Base-by-base conservation (phyloP, 2,329 filamentous ascomycete genomes). In the Tetracladium maxilliforme region DNA sequence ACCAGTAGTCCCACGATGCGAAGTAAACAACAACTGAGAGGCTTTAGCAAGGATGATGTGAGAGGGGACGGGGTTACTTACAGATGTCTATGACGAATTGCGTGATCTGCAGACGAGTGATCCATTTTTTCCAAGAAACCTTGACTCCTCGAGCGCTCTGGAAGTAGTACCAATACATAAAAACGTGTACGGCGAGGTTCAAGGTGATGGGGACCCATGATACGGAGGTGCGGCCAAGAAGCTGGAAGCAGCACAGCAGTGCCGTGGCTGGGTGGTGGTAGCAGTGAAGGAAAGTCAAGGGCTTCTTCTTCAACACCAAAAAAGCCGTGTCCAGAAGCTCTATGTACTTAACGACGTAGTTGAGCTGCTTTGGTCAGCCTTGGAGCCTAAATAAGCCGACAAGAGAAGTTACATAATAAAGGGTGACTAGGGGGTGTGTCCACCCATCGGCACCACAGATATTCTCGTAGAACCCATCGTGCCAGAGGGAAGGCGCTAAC, bases 141-240 rank as follows among this genome's bases (percentile, higher is more conserved):
- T 30, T 29, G 23, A 42, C 33, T 8, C 40, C 40, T 15, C 40
- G 38, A 12, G 40, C 40, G 16, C 31, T 36, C 23, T 41, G 40
- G 32, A 43, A 42, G 23, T 43, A 43, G 26, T 43, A 43, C 39
- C 40, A 43, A 22, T 43, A 43, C 40, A 43, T 43, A 6, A 43
- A 33, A 11, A 41, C 37, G 27, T 43, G 40, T 1, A 43, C 40
- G 7, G 28, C 30, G n/a, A 43, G 29, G 17, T 43, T 43, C 13
- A 43, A 20, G 12, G 34, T 35, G 20, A 43, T 43, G 21, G 38
- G 38, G 23, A 43, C 40, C 40, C 40, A 43, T 12, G 38, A 42
- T 10, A 42, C 36, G 2, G 40, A 30, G 8, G 40, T 43, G 22
- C 29, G 23, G 11, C 40, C 40, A 10, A 40, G 23, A 7, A 43